Percentiles rank a stretch among this genome's conserved stretches.
Conservation (phyloP, 148 eudicot species). For the Camellia sinensis region DNA sequence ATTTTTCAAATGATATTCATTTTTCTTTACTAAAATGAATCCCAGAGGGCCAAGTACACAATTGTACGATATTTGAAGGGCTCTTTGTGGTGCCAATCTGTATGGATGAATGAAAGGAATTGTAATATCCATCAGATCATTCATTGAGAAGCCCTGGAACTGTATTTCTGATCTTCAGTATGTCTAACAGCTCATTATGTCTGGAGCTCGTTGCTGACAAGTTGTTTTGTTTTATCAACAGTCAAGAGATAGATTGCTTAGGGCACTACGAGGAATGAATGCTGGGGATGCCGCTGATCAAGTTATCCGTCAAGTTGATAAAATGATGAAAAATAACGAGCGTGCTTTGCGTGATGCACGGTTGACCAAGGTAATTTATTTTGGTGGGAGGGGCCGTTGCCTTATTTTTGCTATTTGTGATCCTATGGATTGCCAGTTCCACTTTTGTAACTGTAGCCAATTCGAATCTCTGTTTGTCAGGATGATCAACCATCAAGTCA, state of each 20-base stretch:
- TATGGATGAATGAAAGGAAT: not conserved
- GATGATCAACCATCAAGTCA: conserved; percentile 55
- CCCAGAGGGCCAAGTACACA: not conserved
- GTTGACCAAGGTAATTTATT: conserved; percentile 46
- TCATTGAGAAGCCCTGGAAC: not conserved
- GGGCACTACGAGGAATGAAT: conserved; percentile 67
- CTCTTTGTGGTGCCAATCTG: not conserved
- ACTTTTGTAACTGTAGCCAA: not conserved
- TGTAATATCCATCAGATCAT: not conserved
- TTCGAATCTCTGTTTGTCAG: conserved; percentile 33
- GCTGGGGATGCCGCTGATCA: conserved; percentile 99
- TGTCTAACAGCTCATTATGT: not conserved
- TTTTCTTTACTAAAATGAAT: not conserved
- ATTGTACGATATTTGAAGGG: not conserved
- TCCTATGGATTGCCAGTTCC: not conserved
- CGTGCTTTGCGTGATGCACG: conserved; percentile 70
- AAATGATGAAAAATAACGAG: conserved; percentile 66
- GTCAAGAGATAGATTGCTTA: conserved; percentile 85
- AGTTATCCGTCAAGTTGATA: conserved; percentile 83
- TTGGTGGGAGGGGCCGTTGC: not conserved
- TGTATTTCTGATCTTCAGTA: not conserved
- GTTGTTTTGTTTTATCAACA: conserved; percentile 26
- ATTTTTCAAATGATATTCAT: not conserved
- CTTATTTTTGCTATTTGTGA: not conserved
- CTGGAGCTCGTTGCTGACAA: conserved; percentile 17